Base-by-base conservation (phyloP, 2,329 filamentous ascomycete species). In the Fusarium sp. region DNA sequence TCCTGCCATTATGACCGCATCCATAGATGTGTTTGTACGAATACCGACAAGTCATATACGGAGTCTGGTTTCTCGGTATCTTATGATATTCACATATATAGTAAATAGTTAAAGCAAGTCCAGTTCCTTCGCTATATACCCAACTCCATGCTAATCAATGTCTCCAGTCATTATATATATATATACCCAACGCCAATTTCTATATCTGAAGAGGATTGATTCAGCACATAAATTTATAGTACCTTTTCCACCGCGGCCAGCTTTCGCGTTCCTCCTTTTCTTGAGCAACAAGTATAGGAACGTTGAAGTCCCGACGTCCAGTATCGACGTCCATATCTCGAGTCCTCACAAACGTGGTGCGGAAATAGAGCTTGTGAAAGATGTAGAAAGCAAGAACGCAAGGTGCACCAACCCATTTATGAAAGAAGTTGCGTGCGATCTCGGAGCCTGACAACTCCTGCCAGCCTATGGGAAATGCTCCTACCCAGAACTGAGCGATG, bases 321-420 rank as follows among this genome's bases (percentile, higher is more conserved):
- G 94, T 97, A 63, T 91, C 88, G 67, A 98, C 82, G 80, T 98
- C 94, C 90, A 98, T 97, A 68, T 97, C 91, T 53, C 86, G 83
- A 34, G 87, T 81, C 20, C 86, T 84, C 45, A 97, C 85, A 60
- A 93, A 84, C 3, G 84, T 82, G 3, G 94, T 97, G 59, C 85
- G 85, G 77, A 88, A 92, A 79, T 84, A 91, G 34, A 96, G 18
- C 81, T 97, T 97, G 81, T 97, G 95, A 0, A 79, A 83, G 13
- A 93, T 46, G 78, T 92, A 97, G 79, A 91, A 92, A 41, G 84
- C 71, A 20, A 89, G 71, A 25, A 93, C 87, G 69, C 93, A 88
- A 16, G 92, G 92, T 2, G 88, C 88, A 7, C 90, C 90, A 67
- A 93, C 84, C 78, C 91, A 93, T 66, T 87, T 85, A 63, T 90